These are phyloP conservation scores for Scedosporium dehoogii DNA, from an alignment of 2,329 filamentous ascomycete species.

Conservation along the genomic window DNA sequence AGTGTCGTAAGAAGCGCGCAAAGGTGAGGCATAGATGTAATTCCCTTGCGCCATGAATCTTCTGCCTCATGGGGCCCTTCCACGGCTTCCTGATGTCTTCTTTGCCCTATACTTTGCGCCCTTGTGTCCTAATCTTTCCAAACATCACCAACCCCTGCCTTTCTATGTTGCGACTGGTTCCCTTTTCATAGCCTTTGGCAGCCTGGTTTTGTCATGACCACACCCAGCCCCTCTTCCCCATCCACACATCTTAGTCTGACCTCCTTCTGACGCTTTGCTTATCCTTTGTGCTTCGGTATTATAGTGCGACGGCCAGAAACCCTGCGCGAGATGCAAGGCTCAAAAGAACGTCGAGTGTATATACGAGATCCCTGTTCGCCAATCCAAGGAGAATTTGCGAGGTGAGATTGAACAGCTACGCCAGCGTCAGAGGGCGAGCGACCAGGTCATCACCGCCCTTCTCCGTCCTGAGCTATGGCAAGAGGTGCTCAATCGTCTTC, in stretches of 20 bases:
- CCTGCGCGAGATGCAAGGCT: constrained; percentile 43
- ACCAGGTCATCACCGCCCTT: constrained; percentile 46
- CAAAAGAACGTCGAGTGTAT: constrained; percentile 47
- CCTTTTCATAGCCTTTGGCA: no score
- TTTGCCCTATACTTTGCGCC: not conserved
- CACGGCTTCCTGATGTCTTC: not conserved
- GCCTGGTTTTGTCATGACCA: not conserved
- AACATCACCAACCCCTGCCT: not conserved
- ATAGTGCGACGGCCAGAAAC: constrained; percentile 49
- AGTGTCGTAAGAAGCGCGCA: constrained; percentile 52
- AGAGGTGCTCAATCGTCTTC: constrained; percentile 43
- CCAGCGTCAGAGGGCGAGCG: constrained; percentile 41
- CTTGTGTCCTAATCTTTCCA: not conserved
- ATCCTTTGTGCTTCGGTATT: constrained; percentile 3
- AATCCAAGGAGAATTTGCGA: constrained; percentile 53
- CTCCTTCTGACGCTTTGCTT: not conserved
- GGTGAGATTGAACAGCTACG: constrained; percentile 49
- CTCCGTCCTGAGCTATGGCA: constrained; percentile 39
- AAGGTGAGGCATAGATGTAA: constrained; percentile 31
- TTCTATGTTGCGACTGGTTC: not conserved
- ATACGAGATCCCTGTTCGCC: constrained; percentile 53
- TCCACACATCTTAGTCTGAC: not conserved
- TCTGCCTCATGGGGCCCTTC: not conserved
- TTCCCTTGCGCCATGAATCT: not conserved
- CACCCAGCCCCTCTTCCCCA: not conserved